A percentile compares a stretch with the other conserved stretches of the same genome.
These are phyloP conservation scores for Fusarium subglutinans DNA, from an alignment of 2,329 filamentous ascomycete genomes.

Conservation along the genomic window DNA sequence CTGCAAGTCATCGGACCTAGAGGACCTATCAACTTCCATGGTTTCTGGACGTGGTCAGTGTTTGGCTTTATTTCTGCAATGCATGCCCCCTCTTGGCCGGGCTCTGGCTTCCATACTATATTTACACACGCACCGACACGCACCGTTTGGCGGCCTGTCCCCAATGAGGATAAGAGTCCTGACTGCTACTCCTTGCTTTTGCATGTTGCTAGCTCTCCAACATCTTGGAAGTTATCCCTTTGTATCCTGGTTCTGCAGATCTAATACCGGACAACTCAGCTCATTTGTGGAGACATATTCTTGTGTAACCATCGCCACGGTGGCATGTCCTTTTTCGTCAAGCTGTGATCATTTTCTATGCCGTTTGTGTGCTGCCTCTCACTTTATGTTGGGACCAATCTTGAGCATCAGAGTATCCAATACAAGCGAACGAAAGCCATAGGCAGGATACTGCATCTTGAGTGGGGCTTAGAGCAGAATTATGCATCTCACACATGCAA, in stretches of 20 bases:
- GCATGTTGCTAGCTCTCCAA: not conserved
- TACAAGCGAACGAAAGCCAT: constrained; percentile 9
- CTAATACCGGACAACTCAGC: not conserved
- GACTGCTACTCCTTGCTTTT: constrained; percentile 12
- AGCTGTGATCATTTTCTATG: constrained; percentile 3
- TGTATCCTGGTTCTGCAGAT: not conserved
- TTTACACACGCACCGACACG: constrained; percentile 27
- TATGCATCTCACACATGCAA: not conserved
- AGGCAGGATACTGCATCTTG: constrained; percentile 4
- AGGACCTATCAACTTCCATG: constrained; percentile 18
- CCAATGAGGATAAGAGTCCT: not conserved
- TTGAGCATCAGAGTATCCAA: not conserved
- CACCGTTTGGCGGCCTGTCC: constrained; percentile 11
- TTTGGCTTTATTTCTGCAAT: constrained; percentile 8
- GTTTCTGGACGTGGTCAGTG: constrained; percentile 1
- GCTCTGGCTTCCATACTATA: constrained; percentile 22
- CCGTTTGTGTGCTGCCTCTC: constrained; percentile 2
- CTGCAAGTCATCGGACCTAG: constrained; percentile 9
- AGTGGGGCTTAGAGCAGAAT: not conserved
- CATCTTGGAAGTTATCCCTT: not conserved
- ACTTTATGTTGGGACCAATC: constrained; percentile 1
- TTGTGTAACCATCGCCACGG: constrained; percentile 16
- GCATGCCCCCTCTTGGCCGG: constrained; percentile 6
- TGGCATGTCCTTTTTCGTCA: not conserved
- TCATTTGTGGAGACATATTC: not conserved